These are phyloP conservation scores for Microdochium nivale DNA, from an alignment of 2,329 filamentous ascomycete genomes.

Conservation along the genomic window DNA sequence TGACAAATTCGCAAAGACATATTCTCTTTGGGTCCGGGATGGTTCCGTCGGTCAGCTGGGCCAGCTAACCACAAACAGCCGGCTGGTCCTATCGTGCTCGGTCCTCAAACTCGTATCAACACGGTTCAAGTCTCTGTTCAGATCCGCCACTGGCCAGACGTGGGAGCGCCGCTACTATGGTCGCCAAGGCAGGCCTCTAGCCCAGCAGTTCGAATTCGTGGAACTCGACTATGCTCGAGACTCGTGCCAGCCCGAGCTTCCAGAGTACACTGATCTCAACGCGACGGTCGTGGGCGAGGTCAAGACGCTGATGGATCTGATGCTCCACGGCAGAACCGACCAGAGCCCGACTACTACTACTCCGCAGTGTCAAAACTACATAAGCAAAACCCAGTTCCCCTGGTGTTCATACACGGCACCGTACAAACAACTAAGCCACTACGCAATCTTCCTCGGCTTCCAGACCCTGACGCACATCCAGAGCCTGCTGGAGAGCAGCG, in stretches of 20 bases:
- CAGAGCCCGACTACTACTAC: too few relatives aligned
- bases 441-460: background rate
- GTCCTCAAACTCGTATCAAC: background rate
- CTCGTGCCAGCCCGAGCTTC: background rate
- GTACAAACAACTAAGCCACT: background rate
- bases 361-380: too few relatives aligned
- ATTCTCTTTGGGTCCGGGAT: background rate
- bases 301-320: background rate
- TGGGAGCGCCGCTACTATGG: background rate
- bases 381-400: background rate
- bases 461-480: background rate
- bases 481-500: background rate
- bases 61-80: background rate
- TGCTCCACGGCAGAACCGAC: background rate
- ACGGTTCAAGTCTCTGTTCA: background rate
- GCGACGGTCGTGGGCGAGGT: background rate
- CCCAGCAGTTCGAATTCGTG: background rate
- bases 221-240: background rate
- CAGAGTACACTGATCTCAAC: background rate
- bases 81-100: background rate
- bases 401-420: background rate
- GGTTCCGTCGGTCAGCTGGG: background rate
- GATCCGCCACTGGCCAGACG: background rate
- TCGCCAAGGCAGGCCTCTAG: background rate
- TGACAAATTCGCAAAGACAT: background rate